Percentiles rank a stretch among this genome's conserved stretches.
These are phyloP conservation scores for Cadophora gregata DNA, from an alignment of 2,329 filamentous ascomycete species.

Conservation along the genomic window DNA sequence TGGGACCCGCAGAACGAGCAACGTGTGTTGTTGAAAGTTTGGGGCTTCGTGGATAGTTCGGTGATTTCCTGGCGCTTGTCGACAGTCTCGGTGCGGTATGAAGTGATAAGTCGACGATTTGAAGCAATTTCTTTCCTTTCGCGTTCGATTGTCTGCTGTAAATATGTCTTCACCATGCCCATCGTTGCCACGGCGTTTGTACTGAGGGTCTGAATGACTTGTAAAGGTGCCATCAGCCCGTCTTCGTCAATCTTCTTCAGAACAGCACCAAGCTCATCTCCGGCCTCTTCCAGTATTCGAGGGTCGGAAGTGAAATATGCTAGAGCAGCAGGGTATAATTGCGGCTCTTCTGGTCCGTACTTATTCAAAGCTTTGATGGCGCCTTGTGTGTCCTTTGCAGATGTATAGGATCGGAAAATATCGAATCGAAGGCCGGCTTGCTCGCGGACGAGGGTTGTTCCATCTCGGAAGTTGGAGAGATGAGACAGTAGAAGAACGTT, in stretches of 20 bases:
- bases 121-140: slow-evolving; percentile 83
- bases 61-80: slow-evolving; percentile 79
- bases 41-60: slow-evolving; percentile 78
- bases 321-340: slow-evolving; percentile 89
- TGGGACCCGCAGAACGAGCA: slow-evolving; percentile 78
- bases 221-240: slow-evolving; percentile 90
- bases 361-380: slow-evolving; percentile 89
- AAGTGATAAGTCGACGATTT: slow-evolving; percentile 81
- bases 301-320: slow-evolving; percentile 91
- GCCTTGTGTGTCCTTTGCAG: slow-evolving; percentile 87
- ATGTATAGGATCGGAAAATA: slow-evolving; percentile 95
- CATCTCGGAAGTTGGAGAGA: slow-evolving; percentile 86
- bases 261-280: slow-evolving; percentile 81
- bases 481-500: slow-evolving; percentile 94
- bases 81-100: slow-evolving; percentile 84
- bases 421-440: slow-evolving; percentile 91
- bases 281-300: slow-evolving; percentile 82
- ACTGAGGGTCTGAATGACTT: slow-evolving; percentile 91
- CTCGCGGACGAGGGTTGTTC: slow-evolving; percentile 90
- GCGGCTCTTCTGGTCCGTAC: slow-evolving; percentile 89
- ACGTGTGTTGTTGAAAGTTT: slow-evolving; percentile 87
- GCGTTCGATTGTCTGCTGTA: slow-evolving; percentile 84
- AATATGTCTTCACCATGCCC: slow-evolving; percentile 95
- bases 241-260: slow-evolving; percentile 88
- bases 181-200: slow-evolving; percentile 87